phyloP scores from a whole-genome alignment of 73 alveolate species.

The Diophrys appendiculata region DNA sequence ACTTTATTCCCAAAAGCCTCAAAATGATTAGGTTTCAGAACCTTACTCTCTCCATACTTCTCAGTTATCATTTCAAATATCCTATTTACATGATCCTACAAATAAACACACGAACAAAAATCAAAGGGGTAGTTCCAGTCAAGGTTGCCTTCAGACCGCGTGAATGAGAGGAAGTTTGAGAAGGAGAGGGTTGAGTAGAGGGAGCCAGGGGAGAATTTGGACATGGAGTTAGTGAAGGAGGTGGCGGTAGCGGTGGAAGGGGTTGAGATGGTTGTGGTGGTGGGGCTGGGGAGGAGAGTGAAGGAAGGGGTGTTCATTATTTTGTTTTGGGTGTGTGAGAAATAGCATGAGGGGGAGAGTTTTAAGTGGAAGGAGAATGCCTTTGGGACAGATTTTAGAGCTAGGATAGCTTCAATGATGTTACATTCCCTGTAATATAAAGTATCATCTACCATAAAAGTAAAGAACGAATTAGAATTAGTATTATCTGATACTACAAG shows the following conservation, averaged over 20 bases:
- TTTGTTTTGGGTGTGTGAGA: constrained; percentile 63
- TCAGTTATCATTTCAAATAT: not conserved
- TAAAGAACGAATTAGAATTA: constrained; percentile 9
- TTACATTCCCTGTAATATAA: constrained; percentile 45
- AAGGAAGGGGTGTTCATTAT: constrained; percentile 45
- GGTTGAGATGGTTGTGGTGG: too few species aligned
- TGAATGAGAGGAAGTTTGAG: constrained; percentile 24
- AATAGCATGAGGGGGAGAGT: constrained; percentile 55
- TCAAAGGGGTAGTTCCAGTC: constrained; percentile 84
- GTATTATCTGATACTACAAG: too few species aligned
- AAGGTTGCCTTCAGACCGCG: constrained; percentile 45
- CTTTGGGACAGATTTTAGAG: constrained; percentile 1
- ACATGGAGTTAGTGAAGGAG: not conserved
- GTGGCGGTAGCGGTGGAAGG: constrained; percentile 23
- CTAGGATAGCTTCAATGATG: constrained; percentile 20
- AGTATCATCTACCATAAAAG: constrained; percentile 69
- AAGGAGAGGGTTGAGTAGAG: too few species aligned
- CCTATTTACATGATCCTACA: constrained; percentile 13
- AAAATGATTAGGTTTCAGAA: constrained; percentile 58
- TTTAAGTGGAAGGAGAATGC: constrained; percentile 55
- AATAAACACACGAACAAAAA: constrained; percentile 60
- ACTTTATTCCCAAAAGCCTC: constrained; percentile 58
- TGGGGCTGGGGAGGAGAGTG: too few species aligned
- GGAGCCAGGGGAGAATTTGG: too few species aligned
- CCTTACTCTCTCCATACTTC: constrained; percentile 17